phyloP scores from a whole-genome alignment of 2,329 filamentous ascomycete species.

The Ploettnerulaceae sp. region DNA sequence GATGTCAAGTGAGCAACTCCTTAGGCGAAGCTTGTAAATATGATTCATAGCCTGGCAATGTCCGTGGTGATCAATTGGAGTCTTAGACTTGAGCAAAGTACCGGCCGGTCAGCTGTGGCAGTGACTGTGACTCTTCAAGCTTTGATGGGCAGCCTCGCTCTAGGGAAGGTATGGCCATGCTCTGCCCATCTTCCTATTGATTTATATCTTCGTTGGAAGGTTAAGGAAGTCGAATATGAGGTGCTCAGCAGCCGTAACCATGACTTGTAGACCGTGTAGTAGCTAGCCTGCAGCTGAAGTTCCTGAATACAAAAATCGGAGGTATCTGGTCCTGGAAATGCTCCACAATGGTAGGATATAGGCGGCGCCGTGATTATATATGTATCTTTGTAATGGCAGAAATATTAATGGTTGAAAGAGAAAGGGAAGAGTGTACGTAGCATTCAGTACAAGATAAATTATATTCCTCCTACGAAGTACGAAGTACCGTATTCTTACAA shows the following conservation, averaged over 20 bases:
- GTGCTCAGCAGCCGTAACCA: conserved; percentile 2
- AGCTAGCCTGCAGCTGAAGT: too few species aligned
- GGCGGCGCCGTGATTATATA: too few species aligned
- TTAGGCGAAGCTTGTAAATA: neutral
- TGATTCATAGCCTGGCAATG: neutral
- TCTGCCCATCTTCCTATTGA: neutral
- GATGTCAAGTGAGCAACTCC: neutral
- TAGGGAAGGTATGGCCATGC: conserved; percentile 16
- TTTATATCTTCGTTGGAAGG: neutral
- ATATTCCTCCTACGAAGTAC: too few species aligned
- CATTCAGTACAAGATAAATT: too few species aligned
- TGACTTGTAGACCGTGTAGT: conserved; percentile 4
- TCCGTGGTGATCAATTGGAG: neutral
- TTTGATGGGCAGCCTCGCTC: conserved; percentile 6
- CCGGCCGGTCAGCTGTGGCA: neutral
- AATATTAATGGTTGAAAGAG: too few species aligned
- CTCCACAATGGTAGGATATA: too few species aligned
- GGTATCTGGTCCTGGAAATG: too few species aligned
- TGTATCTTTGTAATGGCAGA: too few species aligned
- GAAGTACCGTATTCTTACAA: conserved; percentile 4
- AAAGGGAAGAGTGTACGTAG: too few species aligned
- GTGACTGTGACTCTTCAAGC: neutral
- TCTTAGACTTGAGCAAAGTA: neutral
- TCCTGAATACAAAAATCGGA: neutral
- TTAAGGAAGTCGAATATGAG: conserved; percentile 2